Evolutionary conservation across 1,139 yeast genomes (phyloP).

Genomic region (Scheffersomyces illinoinensis): DNA sequence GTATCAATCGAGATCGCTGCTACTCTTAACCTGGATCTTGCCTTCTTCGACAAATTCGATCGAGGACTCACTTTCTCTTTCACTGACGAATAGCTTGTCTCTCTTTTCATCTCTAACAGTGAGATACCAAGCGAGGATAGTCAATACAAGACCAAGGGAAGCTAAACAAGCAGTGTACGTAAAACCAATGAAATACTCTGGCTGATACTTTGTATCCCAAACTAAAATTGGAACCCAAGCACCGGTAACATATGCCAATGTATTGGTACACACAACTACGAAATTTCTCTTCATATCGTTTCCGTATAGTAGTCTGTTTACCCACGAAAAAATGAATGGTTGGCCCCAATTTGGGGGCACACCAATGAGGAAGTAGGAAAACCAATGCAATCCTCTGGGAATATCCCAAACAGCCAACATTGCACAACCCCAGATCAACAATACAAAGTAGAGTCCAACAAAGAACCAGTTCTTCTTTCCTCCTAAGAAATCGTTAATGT

Average conservation of each 20-base stretch:
- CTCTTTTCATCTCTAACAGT: conserved; percentile 31
- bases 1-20: not conserved
- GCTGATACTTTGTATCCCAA: conserved; percentile 40
- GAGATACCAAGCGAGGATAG: conserved; percentile 26
- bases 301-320: conserved; percentile 18
- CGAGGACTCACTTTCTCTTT: not conserved
- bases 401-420: conserved; percentile 48
- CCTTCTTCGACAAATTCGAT: not conserved
- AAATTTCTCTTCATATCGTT: conserved; percentile 26
- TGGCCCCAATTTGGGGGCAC: conserved; percentile 41
- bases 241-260: conserved; percentile 24
- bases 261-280: conserved; percentile 23
- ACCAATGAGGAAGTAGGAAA: conserved; percentile 47
- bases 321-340: conserved; percentile 26
- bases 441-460: conserved; percentile 35
- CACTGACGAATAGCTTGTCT: not conserved
- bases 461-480: conserved; percentile 42
- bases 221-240: conserved; percentile 27
- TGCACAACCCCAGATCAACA: conserved; percentile 42
- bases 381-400: conserved; percentile 50
- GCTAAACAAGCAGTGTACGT: conserved; percentile 23
- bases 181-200: conserved; percentile 21
- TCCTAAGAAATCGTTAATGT: conserved; percentile 43
- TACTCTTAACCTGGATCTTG: not conserved
- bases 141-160: conserved; percentile 20